phyloP scores from a whole-genome alignment of 345 rosid genomes.

The Aquilaria sinensis region DNA sequence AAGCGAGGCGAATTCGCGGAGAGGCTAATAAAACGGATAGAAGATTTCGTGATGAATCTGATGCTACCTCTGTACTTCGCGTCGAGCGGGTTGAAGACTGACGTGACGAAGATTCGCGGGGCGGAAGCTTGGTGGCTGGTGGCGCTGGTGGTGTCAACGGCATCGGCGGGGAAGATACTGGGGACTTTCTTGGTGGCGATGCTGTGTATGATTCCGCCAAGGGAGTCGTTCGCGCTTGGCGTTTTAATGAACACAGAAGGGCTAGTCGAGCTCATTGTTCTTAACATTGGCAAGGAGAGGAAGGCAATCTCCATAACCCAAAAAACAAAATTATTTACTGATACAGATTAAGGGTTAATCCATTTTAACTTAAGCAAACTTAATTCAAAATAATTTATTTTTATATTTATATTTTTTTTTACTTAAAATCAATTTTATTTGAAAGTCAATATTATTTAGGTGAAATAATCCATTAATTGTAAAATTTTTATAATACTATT shows the following conservation, averaged over 20 bases:
- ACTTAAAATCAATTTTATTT: no score
- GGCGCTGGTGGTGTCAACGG: conserved; percentile 36
- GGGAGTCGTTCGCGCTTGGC: conserved; percentile 50
- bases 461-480: no score
- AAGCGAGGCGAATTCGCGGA: conserved; percentile 34
- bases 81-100: conserved; percentile 49
- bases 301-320: conserved; percentile 15
- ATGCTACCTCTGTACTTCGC: conserved; percentile 53
- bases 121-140: conserved; percentile 41
- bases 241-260: conserved; percentile 64
- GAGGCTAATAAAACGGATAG: conserved; percentile 35
- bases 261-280: conserved; percentile 41
- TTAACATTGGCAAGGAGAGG: conserved; percentile 51
- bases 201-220: conserved; percentile 36
- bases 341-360: no score
- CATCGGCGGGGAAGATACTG: conserved; percentile 46
- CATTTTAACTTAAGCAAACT: no score
- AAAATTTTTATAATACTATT: no score
- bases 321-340: no score
- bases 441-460: no score
- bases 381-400: no score
- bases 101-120: conserved; percentile 41
- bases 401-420: no score
- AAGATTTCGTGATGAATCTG: conserved; percentile 48
- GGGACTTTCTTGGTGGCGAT: conserved; percentile 41